phyloP scores from a whole-genome alignment of 208 protist genomes.

The Entamoeba dispar region DNA sequence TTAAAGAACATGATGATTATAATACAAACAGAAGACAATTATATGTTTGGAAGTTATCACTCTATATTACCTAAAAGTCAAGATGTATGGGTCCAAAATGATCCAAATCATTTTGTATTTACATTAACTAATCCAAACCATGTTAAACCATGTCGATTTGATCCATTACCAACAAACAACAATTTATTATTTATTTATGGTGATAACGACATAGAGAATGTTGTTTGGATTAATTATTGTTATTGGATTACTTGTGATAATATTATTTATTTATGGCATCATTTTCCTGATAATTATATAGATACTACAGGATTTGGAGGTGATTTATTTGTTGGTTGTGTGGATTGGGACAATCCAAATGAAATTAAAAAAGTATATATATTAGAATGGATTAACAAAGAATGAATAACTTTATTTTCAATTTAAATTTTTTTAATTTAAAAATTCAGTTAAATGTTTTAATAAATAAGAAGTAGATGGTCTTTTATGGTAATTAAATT shows the following conservation, averaged over 20 bases:
- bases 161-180: background rate
- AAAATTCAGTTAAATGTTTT: too few species aligned
- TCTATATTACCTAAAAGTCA: background rate
- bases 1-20: background rate
- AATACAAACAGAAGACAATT: background rate
- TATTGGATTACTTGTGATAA: background rate
- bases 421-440: too few species aligned
- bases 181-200: background rate
- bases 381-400: background rate
- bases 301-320: background rate
- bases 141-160: background rate
- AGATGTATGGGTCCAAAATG: background rate
- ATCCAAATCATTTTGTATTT: background rate
- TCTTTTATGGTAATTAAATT: conserved; percentile 78
- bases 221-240: background rate
- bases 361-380: background rate
- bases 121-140: background rate
- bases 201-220: background rate
- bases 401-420: too few species aligned
- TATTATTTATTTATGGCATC: background rate
- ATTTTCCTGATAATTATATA: background rate
- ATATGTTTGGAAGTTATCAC: background rate
- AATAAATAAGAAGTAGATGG: conserved; percentile 53
- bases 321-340: background rate
- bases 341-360: background rate